Conservation (phyloP, 768 basidiomycete genomes). For the Cystobasidium ongulense region DNA sequence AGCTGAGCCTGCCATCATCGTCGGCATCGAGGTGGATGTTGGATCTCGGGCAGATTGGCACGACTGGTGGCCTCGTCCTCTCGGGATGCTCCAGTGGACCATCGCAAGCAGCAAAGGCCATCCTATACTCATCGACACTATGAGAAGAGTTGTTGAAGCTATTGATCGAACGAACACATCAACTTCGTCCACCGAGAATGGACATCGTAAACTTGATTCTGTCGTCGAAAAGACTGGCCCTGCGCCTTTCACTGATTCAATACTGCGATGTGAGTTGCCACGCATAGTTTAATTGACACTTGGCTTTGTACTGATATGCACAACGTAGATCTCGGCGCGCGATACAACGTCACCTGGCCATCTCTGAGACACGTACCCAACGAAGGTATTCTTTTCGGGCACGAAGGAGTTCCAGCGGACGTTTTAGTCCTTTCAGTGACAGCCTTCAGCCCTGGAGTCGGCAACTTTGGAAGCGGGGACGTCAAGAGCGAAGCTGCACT, state of each 20-base stretch:
- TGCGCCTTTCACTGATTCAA: conserved; percentile 45
- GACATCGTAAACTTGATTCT: conserved; percentile 32
- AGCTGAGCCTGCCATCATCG: conserved; percentile 44
- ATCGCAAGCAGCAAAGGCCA: conserved; percentile 47
- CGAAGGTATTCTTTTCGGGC: conserved; percentile 2
- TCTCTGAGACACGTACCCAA: conserved; percentile 42
- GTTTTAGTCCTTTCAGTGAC: conserved; percentile 47
- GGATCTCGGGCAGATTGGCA: conserved; percentile 49
- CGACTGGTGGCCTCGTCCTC: conserved; percentile 45
- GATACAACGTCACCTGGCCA: conserved; percentile 46
- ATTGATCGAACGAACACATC: conserved; percentile 37
- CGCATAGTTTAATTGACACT: neutral
- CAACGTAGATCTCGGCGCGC: conserved; percentile 38
- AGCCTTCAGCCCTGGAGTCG: conserved; percentile 45
- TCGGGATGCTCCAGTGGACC: conserved; percentile 51
- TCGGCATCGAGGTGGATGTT: conserved; percentile 51
- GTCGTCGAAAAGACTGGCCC: conserved; percentile 50
- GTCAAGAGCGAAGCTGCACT: conserved; percentile 40
- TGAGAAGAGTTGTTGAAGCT: conserved; percentile 45
- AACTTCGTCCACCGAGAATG: neutral
- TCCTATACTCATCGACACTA: conserved; percentile 48
- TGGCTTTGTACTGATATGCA: conserved; percentile 36
- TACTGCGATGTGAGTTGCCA: conserved; percentile 36
- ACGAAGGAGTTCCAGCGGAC: conserved; percentile 45
- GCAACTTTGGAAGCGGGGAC: conserved; percentile 41